Evolutionary conservation across 208 protist genomes (phyloP).

Genomic region (Blastocrithidia nonstop): DNA sequence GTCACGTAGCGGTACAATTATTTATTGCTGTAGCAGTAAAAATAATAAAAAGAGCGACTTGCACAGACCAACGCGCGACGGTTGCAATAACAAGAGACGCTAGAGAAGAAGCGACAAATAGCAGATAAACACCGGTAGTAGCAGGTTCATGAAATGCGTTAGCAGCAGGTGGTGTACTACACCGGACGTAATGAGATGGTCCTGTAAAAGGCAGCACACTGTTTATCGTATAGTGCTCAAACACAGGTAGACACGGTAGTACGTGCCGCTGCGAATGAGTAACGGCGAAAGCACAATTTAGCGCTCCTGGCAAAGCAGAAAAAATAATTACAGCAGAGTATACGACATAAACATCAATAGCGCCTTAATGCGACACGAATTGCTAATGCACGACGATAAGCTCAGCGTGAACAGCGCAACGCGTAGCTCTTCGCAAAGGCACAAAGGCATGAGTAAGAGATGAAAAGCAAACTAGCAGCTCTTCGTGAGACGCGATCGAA

Average conservation of each 20-base stretch:
- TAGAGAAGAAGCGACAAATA: slow-evolving; percentile 15
- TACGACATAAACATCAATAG: slow-evolving; percentile 18
- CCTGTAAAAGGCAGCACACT: slow-evolving; percentile 20
- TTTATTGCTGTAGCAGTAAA: slow-evolving; percentile 18
- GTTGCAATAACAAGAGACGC: slow-evolving; percentile 9
- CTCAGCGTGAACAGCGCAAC: slow-evolving; percentile 10
- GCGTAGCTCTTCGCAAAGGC: slow-evolving; percentile 12
- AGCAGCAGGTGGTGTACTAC: slow-evolving; percentile 31
- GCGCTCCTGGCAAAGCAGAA: slow-evolving; percentile 24
- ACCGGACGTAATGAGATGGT: slow-evolving; percentile 24
- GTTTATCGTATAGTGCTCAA: slow-evolving; percentile 18
- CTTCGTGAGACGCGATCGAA: slow-evolving; percentile 19
- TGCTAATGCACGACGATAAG: slow-evolving; percentile 12
- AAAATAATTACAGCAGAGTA: slow-evolving; percentile 18
- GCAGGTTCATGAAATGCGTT: slow-evolving; percentile 22
- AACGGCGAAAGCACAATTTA: slow-evolving; percentile 20
- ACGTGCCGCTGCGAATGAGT: slow-evolving; percentile 20
- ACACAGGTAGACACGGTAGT: slow-evolving; percentile 20
- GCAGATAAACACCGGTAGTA: slow-evolving; percentile 29
- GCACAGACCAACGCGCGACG: slow-evolving; percentile 18
- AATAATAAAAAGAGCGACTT: slow-evolving; percentile 12
- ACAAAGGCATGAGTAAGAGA: slow-evolving; percentile 30
- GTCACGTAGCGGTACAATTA: slow-evolving; percentile 21
- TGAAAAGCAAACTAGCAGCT: slow-evolving; percentile 5
- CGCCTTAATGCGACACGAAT: slow-evolving; percentile 20